Evolutionary conservation across 1,284 basidiomycete genomes (phyloP).

Genomic region (Mrakiaceae sp.): DNA sequence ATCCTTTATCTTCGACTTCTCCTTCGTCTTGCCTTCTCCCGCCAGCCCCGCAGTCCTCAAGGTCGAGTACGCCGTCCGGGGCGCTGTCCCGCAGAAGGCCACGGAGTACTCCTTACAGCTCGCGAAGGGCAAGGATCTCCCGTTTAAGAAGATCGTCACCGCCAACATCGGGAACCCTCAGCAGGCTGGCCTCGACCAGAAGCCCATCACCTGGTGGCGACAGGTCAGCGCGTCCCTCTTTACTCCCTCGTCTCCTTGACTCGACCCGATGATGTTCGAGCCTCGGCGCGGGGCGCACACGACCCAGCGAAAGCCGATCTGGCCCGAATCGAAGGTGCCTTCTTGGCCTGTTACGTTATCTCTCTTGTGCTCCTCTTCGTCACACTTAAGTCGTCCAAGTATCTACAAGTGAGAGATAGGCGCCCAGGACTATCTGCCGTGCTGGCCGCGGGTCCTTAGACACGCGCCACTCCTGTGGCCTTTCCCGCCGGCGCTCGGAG

Average conservation of each 20-base stretch:
- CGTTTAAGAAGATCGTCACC: slow-evolving; percentile 80
- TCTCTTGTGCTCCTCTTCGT: too few relatives aligned
- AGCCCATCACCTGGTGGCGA: slow-evolving; percentile 81
- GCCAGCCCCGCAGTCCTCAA: slow-evolving; percentile 72
- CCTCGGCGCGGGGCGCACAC: background rate
- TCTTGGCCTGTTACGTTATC: too few relatives aligned
- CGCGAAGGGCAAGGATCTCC: slow-evolving; percentile 44
- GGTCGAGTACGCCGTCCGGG: slow-evolving; percentile 94
- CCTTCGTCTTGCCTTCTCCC: slow-evolving; percentile 17
- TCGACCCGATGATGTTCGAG: background rate
- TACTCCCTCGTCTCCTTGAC: background rate
- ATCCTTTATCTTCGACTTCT: background rate
- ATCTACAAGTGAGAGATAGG: too few relatives aligned
- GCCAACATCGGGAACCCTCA: slow-evolving; percentile 99
- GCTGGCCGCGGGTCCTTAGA: too few relatives aligned
- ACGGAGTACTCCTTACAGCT: slow-evolving; percentile 67
- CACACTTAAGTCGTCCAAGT: too few relatives aligned
- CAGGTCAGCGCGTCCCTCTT: slow-evolving; percentile 48
- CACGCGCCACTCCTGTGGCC: too few relatives aligned
- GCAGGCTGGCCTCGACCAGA: slow-evolving; percentile 86
- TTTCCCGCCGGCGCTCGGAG: too few relatives aligned
- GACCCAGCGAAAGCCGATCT: too few relatives aligned
- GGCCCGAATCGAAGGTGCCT: too few relatives aligned
- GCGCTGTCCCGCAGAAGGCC: slow-evolving; percentile 89
- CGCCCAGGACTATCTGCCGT: too few relatives aligned